phyloP scores from a whole-genome alignment of 768 basidiomycete genomes.

The Psilocybe sp. region DNA sequence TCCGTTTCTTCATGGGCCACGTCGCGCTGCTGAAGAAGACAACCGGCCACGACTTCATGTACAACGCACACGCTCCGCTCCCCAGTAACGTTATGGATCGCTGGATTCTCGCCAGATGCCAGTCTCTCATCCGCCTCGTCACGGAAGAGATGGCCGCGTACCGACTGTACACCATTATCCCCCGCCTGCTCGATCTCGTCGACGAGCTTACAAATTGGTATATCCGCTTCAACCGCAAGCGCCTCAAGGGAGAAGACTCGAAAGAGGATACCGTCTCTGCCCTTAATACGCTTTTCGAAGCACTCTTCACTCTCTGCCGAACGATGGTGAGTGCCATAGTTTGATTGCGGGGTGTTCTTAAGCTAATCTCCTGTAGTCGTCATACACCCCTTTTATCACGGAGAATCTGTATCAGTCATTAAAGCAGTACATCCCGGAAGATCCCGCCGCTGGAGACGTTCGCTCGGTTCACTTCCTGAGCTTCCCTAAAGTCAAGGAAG shows the following conservation, averaged over 20 bases:
- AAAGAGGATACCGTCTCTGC: constrained; percentile 83
- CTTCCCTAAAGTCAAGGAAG: constrained; percentile 91
- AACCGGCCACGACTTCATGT: constrained; percentile 72
- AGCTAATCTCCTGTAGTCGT: constrained; percentile 56
- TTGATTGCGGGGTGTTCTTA: not conserved
- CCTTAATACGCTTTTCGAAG: constrained; percentile 94
- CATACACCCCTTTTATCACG: constrained; percentile 97
- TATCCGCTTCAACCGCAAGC: constrained; percentile 95
- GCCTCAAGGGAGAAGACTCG: constrained; percentile 94
- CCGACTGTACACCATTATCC: constrained; percentile 95
- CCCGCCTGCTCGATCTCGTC: constrained; percentile 86
- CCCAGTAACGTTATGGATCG: constrained; percentile 96
- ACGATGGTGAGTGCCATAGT: constrained; percentile 88
- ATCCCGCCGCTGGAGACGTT: constrained; percentile 67
- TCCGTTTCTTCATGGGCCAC: constrained; percentile 99
- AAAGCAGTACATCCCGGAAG: constrained; percentile 78
- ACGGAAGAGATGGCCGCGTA: constrained; percentile 96
- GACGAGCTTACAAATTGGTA: constrained; percentile 99
- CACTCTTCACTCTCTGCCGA: constrained; percentile 88
- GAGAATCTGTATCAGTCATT: constrained; percentile 95
- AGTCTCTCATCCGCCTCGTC: constrained; percentile 90
- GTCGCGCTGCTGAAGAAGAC: constrained; percentile 83
- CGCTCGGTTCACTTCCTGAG: constrained; percentile 94
- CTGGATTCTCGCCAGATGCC: constrained; percentile 98
- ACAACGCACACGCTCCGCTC: constrained; percentile 81